Conservation (phyloP, 2,329 filamentous ascomycete species). For the Ceratocystis huliohia region DNA sequence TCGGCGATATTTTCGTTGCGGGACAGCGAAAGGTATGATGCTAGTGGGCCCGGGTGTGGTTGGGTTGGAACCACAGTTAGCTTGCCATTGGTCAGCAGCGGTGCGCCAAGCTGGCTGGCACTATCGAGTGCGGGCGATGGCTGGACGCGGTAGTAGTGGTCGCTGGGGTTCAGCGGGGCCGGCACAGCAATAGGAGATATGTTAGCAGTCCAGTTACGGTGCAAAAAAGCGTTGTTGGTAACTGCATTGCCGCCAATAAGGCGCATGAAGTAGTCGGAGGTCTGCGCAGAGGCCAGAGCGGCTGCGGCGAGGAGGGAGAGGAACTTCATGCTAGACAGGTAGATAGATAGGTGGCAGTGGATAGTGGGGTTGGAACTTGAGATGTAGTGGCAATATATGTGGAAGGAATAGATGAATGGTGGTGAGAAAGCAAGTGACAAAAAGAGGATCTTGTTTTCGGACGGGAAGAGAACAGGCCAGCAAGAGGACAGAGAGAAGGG, state of each 20-base stretch:
- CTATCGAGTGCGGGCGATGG: constrained; percentile 11
- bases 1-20: neutral
- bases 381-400: neutral
- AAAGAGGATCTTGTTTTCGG: neutral
- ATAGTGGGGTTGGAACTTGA: neutral
- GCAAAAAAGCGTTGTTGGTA: constrained; percentile 16
- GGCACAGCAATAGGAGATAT: constrained; percentile 18
- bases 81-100: constrained; percentile 1
- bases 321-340: neutral
- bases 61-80: constrained; percentile 18
- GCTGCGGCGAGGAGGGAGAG: constrained; percentile 5
- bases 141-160: constrained; percentile 20
- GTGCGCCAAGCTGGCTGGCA: neutral
- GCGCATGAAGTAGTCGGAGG: constrained; percentile 18
- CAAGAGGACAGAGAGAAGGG: neutral
- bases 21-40: constrained; percentile 12
- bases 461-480: neutral
- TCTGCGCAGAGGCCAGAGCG: constrained; percentile 11
- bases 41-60: constrained; percentile 15
- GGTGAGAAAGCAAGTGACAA: neutral
- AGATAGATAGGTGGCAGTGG: neutral
- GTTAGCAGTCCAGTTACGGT: constrained; percentile 17
- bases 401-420: neutral
- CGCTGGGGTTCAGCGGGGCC: constrained; percentile 11
- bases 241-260: constrained; percentile 18